Percentiles rank a stretch among this genome's conserved stretches.
Evolutionary conservation across 2,329 filamentous ascomycete species (phyloP).

Genomic region (Phaeomoniella chlamydospora): DNA sequence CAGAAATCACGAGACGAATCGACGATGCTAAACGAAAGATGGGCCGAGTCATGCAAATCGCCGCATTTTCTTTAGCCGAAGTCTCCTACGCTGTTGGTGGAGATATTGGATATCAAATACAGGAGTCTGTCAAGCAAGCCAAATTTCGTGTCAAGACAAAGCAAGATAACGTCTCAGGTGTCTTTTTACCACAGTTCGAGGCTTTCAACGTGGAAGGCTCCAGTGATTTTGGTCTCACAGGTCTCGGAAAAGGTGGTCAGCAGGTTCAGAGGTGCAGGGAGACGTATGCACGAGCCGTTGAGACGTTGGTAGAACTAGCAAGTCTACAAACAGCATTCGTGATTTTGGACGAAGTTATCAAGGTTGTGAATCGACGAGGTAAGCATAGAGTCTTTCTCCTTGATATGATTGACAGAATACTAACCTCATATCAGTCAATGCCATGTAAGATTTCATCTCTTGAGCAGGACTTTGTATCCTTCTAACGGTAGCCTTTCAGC

Average conservation of each 20-base stretch:
- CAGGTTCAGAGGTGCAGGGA: conserved; percentile 91
- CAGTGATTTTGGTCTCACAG: conserved; percentile 92
- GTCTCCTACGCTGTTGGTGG: conserved; percentile 95
- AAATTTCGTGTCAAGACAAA: conserved; percentile 87
- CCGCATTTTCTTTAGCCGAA: conserved; percentile 91
- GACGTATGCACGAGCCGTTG: conserved; percentile 89
- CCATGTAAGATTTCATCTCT: conserved; percentile 45
- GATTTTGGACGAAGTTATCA: conserved; percentile 96
- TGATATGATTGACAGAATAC: conserved; percentile 3
- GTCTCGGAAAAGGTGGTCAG: conserved; percentile 90
- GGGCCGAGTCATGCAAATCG: conserved; percentile 98
- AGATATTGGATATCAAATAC: conserved; percentile 91
- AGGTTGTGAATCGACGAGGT: conserved; percentile 94
- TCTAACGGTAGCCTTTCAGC: conserved; percentile 12
- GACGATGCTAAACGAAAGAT: conserved; percentile 99
- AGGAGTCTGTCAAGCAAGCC: conserved; percentile 86
- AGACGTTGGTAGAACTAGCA: conserved; percentile 51
- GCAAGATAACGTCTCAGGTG: conserved; percentile 97
- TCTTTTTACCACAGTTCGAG: conserved; percentile 86
- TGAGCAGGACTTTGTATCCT: neutral
- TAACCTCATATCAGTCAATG: conserved; percentile 53
- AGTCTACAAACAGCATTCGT: conserved; percentile 70
- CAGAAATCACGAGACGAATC: conserved; percentile 91
- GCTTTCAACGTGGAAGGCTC: conserved; percentile 71
- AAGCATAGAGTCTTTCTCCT: conserved; percentile 17